A percentile compares a stretch with the other conserved stretches of the same genome.
These are phyloP conservation scores for Casuarina cunninghamiana DNA, from an alignment of 306 rosid genomes.

Conservation along the genomic window DNA sequence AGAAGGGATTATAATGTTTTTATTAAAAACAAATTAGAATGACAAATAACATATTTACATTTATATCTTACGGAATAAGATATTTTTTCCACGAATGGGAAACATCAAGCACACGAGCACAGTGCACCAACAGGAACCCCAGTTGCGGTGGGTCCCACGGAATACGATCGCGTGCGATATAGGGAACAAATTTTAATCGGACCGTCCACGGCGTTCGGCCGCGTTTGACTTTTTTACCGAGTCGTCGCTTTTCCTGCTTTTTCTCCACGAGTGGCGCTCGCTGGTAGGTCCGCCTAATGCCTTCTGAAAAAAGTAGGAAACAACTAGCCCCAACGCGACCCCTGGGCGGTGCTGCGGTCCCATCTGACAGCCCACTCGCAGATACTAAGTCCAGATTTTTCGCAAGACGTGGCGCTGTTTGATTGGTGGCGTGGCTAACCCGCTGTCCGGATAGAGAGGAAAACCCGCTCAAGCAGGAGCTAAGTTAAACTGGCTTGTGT, in stretches of 20 bases:
- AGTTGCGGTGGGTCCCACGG: background rate
- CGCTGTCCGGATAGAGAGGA: too few relatives aligned
- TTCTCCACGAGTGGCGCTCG: too few relatives aligned
- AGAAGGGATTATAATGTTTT: too few relatives aligned
- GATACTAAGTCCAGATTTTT: too few relatives aligned
- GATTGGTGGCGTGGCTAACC: background rate
- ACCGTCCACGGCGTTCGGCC: background rate
- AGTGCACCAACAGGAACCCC: background rate
- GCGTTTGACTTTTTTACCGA: background rate
- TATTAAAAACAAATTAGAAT: too few relatives aligned
- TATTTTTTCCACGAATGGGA: too few relatives aligned
- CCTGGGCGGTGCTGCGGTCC: background rate
- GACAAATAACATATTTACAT: too few relatives aligned
- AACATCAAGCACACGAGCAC: too few relatives aligned
- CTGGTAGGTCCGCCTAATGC: too few relatives aligned
- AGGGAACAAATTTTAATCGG: constrained; percentile 8
- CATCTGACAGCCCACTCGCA: background rate
- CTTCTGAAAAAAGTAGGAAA: background rate
- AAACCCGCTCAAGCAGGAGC: too few relatives aligned
- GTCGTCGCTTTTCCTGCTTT: background rate
- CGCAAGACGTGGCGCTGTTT: background rate
- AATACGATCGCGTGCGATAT: constrained; percentile 14
- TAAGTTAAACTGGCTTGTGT: background rate
- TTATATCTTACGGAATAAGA: too few relatives aligned
- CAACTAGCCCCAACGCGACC: background rate